A percentile compares a stretch with the other conserved stretches of the same genome.
Conservation (phyloP, 352 stramenopile genomes). For the Phytophthora meadii region DNA sequence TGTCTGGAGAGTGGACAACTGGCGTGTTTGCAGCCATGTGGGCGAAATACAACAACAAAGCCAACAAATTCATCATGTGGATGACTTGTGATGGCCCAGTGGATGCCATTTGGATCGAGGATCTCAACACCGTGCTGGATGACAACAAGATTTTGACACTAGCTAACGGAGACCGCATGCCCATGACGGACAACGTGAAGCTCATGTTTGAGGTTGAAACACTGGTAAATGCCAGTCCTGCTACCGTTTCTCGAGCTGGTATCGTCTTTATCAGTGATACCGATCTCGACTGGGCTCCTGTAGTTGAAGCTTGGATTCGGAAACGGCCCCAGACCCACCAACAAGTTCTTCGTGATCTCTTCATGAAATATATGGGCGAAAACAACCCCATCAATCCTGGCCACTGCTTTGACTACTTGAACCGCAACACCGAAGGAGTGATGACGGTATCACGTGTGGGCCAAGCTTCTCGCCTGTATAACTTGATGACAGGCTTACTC, state of each 20-base stretch:
- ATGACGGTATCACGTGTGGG: slow-evolving; percentile 95
- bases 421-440: slow-evolving; percentile 93
- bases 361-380: slow-evolving; percentile 97
- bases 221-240: slow-evolving; percentile 96
- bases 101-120: slow-evolving; percentile 99
- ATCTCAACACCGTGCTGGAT: slow-evolving; percentile 98
- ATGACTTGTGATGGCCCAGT: slow-evolving; percentile 98
- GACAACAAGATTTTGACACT: slow-evolving; percentile 98
- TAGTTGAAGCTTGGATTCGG: slow-evolving; percentile 96
- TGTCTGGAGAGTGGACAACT: slow-evolving; percentile 98
- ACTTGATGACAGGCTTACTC: slow-evolving; percentile 93
- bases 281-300: slow-evolving; percentile 97
- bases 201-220: slow-evolving; percentile 98
- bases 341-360: slow-evolving; percentile 90
- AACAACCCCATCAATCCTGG: slow-evolving; percentile 94
- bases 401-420: slow-evolving; percentile 96
- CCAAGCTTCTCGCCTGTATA: slow-evolving; percentile 80
- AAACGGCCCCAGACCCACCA: slow-evolving; percentile 91
- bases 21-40: slow-evolving; percentile 98
- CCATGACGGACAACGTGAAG: slow-evolving; percentile 98
- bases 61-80: slow-evolving; percentile 98
- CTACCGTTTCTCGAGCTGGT: slow-evolving; percentile 96
- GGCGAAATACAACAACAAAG: slow-evolving; percentile 98
- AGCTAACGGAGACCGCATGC: slow-evolving; percentile 97
- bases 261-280: slow-evolving; percentile 99